Evolutionary conservation across 257 asterid genomes (phyloP).

Genomic region (Cynanchum wilfordii): DNA sequence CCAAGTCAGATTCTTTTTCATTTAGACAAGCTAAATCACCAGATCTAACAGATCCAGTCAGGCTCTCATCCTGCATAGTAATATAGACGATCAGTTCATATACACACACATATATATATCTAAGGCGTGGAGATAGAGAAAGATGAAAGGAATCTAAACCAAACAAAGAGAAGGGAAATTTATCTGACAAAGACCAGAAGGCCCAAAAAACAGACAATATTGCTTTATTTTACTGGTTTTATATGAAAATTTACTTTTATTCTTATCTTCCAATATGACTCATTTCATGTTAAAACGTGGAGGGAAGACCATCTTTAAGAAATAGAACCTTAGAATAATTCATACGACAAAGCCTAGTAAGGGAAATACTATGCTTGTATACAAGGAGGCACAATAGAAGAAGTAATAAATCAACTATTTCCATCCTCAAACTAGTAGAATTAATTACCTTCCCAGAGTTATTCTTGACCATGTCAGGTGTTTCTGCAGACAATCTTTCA

Average conservation of each 20-base stretch:
- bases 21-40: conserved; percentile 18
- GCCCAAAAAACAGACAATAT: not conserved
- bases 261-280: conserved; percentile 2
- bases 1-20: conserved; percentile 13
- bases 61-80: conserved; percentile 33
- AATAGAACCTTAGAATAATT: not conserved
- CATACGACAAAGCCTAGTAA: no score
- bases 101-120: not conserved
- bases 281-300: not conserved
- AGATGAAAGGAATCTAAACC: not conserved
- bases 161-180: not conserved
- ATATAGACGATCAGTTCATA: not conserved
- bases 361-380: not conserved
- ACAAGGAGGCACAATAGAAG: not conserved
- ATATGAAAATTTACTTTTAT: no score
- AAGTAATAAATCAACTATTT: not conserved
- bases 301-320: not conserved
- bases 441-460: conserved; percentile 41
- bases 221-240: not conserved
- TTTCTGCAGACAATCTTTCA: conserved; percentile 16
- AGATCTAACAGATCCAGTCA: conserved; percentile 19
- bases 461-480: conserved; percentile 1
- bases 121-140: not conserved
- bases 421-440: not conserved
- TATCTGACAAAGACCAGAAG: not conserved